Percentiles rank a stretch among this genome's conserved stretches.
These are phyloP conservation scores for Leucosporidium yakuticum DNA, from an alignment of 768 basidiomycete species.

Conservation along the genomic window DNA sequence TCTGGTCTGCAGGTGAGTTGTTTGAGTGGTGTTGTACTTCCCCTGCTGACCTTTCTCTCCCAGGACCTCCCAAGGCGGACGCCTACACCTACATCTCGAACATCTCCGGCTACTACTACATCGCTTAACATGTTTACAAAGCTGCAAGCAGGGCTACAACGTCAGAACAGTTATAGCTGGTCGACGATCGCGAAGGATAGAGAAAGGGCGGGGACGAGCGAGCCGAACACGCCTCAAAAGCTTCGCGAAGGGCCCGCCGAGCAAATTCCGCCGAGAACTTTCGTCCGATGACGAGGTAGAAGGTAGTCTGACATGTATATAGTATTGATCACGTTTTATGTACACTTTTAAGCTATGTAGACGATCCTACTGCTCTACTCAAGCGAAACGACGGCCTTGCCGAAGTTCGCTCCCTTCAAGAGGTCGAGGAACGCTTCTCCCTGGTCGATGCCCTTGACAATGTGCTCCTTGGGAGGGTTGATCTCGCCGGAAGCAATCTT, in stretches of 20 bases:
- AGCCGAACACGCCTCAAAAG: too few relatives aligned
- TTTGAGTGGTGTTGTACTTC: too few relatives aligned
- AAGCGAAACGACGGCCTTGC: slow-evolving; percentile 20
- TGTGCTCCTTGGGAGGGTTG: slow-evolving; percentile 37
- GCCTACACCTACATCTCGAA: neutral
- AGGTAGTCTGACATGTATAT: neutral
- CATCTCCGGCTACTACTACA: neutral
- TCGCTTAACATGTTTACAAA: neutral
- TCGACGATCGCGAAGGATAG: too few relatives aligned
- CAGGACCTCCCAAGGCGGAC: neutral
- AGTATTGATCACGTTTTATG: neutral
- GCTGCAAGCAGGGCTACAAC: too few relatives aligned
- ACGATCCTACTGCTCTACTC: slow-evolving; percentile 4
- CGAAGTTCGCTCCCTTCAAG: slow-evolving; percentile 2
- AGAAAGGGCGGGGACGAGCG: too few relatives aligned
- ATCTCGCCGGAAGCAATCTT: slow-evolving; percentile 34
- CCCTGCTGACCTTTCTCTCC: too few relatives aligned
- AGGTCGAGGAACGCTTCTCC: slow-evolving; percentile 17
- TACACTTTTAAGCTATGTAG: neutral
- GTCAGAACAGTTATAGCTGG: too few relatives aligned
- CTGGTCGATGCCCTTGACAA: slow-evolving; percentile 35
- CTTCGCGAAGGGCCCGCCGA: too few relatives aligned
- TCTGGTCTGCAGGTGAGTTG: neutral
- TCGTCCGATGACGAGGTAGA: too few relatives aligned
- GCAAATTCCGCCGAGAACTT: too few relatives aligned